phyloP scores from a whole-genome alignment of 73 alveolate genomes.

The Tetrahymena elliotti region DNA sequence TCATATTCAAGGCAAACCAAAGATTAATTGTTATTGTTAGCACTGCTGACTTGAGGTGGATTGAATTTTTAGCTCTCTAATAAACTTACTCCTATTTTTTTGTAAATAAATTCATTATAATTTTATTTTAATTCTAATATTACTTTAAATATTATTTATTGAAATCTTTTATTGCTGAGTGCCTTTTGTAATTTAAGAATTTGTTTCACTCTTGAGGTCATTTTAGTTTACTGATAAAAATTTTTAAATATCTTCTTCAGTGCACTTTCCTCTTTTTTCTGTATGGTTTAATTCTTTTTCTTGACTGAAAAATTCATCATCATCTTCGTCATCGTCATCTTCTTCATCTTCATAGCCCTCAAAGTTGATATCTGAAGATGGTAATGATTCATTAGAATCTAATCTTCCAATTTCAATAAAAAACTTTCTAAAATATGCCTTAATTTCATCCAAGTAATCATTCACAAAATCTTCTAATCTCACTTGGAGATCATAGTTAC shows the following conservation, averaged over 20 bases:
- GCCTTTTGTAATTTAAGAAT: neutral
- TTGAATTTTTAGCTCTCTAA: neutral
- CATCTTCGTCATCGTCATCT: neutral
- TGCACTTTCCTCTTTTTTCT: neutral
- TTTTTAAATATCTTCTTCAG: neutral
- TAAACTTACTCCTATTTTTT: neutral
- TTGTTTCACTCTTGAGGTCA: neutral
- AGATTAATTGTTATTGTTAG: too few species aligned
- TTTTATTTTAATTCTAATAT: too few species aligned
- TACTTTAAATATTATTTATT: neutral
- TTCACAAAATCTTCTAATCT: neutral
- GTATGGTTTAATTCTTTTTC: neutral
- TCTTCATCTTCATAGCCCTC: neutral
- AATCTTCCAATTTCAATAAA: neutral
- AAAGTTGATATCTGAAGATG: neutral
- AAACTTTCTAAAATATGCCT: neutral
- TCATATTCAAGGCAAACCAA: neutral
- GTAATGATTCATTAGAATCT: neutral
- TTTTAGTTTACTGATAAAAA: too few species aligned
- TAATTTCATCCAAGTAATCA: neutral
- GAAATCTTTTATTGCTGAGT: neutral
- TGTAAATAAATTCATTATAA: too few species aligned
- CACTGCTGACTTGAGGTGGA: neutral
- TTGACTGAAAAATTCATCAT: neutral
- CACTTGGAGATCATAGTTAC: neutral